Evolutionary conservation across 768 basidiomycete species (phyloP), one percentile per base, ranked within the genome.

Genomic region (Rhizopogon sp.): DNA sequence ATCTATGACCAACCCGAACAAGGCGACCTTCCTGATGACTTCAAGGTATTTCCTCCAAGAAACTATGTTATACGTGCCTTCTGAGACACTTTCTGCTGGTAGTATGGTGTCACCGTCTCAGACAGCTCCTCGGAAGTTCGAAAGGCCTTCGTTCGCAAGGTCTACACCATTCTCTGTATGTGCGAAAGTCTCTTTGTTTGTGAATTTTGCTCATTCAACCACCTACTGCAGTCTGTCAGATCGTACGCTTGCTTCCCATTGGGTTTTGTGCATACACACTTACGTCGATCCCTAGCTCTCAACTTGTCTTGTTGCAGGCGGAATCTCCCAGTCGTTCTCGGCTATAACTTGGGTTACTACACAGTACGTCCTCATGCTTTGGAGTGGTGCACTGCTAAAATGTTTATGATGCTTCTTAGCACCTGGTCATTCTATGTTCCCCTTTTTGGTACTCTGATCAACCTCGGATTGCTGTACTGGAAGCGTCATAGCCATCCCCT

Each of bases 401-500:
- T 43, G 43, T 22, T 50, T 49, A 29, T 11, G 11, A 43, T 55
- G 6, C 42, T 42, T 43, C 53, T 45, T 44, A 92, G 90, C 64
- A 63, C 76, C 37, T 96, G 94, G 93, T 65, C 87, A 3, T 82
- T 93, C 72, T 91, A 88, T 65, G 72, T 90, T 22, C 84, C 89
- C 10, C 76, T 92, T 39, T 79, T 93, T 58, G 90, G 85, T 20
- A 87, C 90, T 20, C 74, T 98, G 56, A 69, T 88, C 63, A 88
- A 88, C 57, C 82, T 97, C 29, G 84, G 85, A 1, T 71, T 90
- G 37, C 79, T 94, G 5, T 96, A 84, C 75, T 95, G 89, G 89
- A 95, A 97, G 72, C 85, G 95, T 54, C 94, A 96, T 70, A 84
- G 82, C 66, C 84, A 91, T 68, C 96, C 96, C 22, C 75, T 83